These are phyloP conservation scores for Echium plantagineum DNA, from an alignment of 257 asterid genomes.

Conservation along the genomic window DNA sequence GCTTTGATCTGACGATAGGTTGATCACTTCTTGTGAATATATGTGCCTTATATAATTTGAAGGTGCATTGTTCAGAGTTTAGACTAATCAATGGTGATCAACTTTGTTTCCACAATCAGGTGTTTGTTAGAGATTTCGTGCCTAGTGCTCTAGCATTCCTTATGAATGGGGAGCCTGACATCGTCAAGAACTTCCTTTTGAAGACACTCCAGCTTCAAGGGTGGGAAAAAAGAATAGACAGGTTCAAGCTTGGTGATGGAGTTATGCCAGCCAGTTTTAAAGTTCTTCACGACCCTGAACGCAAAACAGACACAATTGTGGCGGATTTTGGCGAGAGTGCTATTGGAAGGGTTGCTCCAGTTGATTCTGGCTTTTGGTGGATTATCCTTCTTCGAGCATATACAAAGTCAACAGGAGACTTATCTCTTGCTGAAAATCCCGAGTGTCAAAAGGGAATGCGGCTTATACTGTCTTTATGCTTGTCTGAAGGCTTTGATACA, in stretches of 20 bases:
- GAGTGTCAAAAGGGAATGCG: conserved; percentile 83
- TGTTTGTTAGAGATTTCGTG: conserved; percentile 69
- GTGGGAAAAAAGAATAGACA: conserved; percentile 59
- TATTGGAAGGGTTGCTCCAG: conserved; percentile 76
- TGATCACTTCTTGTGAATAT: neutral
- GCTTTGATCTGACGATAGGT: no score
- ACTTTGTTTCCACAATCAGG: conserved; percentile 23
- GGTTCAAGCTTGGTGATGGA: conserved; percentile 77
- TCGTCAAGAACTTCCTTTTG: conserved; percentile 57
- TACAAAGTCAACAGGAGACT: conserved; percentile 66
- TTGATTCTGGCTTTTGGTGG: conserved; percentile 91
- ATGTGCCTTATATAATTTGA: neutral
- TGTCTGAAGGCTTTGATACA: conserved; percentile 72
- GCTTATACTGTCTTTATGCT: conserved; percentile 51
- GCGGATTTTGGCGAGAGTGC: conserved; percentile 88
- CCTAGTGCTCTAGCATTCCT: conserved; percentile 71
- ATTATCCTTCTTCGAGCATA: conserved; percentile 75
- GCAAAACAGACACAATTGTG: conserved; percentile 46
- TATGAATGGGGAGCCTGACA: conserved; percentile 71
- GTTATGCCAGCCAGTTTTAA: conserved; percentile 78
- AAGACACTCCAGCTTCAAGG: conserved; percentile 78
- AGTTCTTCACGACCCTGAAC: conserved; percentile 60
- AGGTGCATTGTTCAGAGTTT: neutral
- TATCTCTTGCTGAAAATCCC: conserved; percentile 46
- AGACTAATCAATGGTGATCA: conserved; percentile 1